Base-by-base conservation (phyloP, 2,329 filamentous ascomycete species). In the Neofusicoccum kwambonambiense region DNA sequence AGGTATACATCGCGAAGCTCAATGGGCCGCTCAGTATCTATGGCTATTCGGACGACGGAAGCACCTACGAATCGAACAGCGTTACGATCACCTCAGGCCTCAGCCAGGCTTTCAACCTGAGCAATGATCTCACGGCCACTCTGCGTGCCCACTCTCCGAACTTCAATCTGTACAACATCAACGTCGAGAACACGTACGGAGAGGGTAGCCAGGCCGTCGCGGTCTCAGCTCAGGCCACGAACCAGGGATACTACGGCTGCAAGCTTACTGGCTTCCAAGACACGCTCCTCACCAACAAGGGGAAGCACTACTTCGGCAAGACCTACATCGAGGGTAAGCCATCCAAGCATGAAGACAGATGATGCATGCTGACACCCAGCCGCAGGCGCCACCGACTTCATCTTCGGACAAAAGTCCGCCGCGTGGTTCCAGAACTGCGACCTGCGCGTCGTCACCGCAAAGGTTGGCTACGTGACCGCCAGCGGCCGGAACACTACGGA, bases 101-200 rank as follows among this genome's bases (percentile, higher is more conserved):
- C 49, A 77, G 77, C 56, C 69, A 79, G 37, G 80, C 69, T 1
- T 64, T 62, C 11, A 42, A 70, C 17, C 42, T 62, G 13, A 71
- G 72, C 70, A 84, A 89, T 67, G 86, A 88, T 65, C 74, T 73
- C 61, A 86, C 80, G 8, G 77, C 72, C 3, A 83, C 81, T 0
- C 70, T 83, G 8, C 76, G 80, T 31, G 76, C 77, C 8, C 75
- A 73, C 70, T 79, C 82, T 1, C 71, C 72, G 0, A 79, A 83
- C 66, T 81, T 87, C 62, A 83, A 81, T 66, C 70, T 87, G 11
- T 89, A 88, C 75, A 89, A 88, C 65, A 75, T 89, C 67, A 84
- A 86, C 69, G 77, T 85, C 2, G 80, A 79, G 56, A 86, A 86
- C 49, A 71, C 69, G 0, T 71, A 69, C 22, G 71, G 71, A 19